phyloP scores from a whole-genome alignment of 441 rosid species.

The Brassica balearica region DNA sequence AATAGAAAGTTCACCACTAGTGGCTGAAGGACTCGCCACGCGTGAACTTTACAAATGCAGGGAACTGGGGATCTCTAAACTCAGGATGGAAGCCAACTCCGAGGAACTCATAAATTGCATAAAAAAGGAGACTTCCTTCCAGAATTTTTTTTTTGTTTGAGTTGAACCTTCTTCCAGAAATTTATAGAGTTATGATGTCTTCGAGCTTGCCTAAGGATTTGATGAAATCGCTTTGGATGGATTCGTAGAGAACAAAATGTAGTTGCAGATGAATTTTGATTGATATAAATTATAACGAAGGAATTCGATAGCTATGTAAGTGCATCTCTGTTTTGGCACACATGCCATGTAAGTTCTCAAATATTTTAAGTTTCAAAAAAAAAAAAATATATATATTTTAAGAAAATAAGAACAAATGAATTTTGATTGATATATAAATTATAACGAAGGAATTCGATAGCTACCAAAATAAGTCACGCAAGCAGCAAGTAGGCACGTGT shows the following conservation, averaged over 20 bases:
- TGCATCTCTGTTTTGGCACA: constrained; percentile 24
- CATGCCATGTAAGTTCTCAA: constrained; percentile 35
- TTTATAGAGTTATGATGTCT: too few relatives aligned
- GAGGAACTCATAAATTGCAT: too few relatives aligned
- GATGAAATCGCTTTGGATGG: neutral
- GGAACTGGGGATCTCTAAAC: too few relatives aligned
- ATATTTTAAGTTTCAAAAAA: too few relatives aligned
- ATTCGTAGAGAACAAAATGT: too few relatives aligned
- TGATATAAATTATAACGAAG: neutral
- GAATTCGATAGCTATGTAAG: neutral
- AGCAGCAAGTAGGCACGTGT: constrained; percentile 73
- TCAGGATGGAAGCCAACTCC: too few relatives aligned
- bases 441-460: neutral
- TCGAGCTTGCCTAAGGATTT: too few relatives aligned
- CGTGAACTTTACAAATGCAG: neutral
- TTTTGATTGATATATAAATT: neutral
- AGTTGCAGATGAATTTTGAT: too few relatives aligned
- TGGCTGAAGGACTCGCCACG: neutral
- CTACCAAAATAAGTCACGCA: constrained; percentile 56
- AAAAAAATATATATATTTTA: too few relatives aligned
- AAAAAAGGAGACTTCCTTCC: too few relatives aligned
- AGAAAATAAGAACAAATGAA: neutral
- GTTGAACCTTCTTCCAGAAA: too few relatives aligned
- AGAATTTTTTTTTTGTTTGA: too few relatives aligned
- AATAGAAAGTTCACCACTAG: constrained; percentile 22